These are phyloP conservation scores for Neocucurbitaria cava DNA, from an alignment of 2,329 filamentous ascomycete genomes.

Conservation along the genomic window DNA sequence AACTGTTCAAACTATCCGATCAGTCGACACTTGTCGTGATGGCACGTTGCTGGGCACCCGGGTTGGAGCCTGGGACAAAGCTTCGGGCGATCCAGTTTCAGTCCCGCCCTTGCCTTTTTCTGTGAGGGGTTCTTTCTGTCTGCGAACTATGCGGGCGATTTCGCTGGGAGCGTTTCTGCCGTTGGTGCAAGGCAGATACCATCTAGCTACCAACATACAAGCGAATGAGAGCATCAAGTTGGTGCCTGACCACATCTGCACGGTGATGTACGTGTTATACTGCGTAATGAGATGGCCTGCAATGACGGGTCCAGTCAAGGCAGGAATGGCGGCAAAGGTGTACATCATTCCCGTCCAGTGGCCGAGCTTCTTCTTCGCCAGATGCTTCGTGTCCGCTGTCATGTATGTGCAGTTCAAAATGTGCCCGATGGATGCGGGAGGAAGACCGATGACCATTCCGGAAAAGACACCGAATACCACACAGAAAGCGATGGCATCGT, in stretches of 20 bases:
- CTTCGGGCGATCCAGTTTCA: conserved; percentile 8
- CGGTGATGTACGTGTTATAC: conserved; percentile 52
- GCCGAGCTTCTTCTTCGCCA: conserved; percentile 52
- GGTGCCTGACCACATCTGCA: conserved; percentile 57
- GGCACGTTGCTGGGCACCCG: conserved; percentile 25
- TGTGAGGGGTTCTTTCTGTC: conserved; percentile 3
- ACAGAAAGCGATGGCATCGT: conserved; percentile 55
- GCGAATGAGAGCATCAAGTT: conserved; percentile 50
- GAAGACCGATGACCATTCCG: conserved; percentile 59
- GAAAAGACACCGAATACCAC: conserved; percentile 57
- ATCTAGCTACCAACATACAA: conserved; percentile 50
- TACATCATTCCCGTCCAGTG: conserved; percentile 64
- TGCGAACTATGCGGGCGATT: conserved; percentile 18
- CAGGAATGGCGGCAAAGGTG: conserved; percentile 52
- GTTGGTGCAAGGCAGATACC: conserved; percentile 40
- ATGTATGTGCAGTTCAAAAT: conserved; percentile 50
- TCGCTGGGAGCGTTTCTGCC: conserved; percentile 30
- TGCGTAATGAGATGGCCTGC: conserved; percentile 54
- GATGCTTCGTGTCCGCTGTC: conserved; percentile 29
- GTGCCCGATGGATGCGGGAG: conserved; percentile 57
- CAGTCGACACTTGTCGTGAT: conserved; percentile 18
- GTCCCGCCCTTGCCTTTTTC: conserved; percentile 20
- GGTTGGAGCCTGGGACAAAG: conserved; percentile 30
- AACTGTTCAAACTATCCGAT: conserved; percentile 23
- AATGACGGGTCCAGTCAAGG: conserved; percentile 57